phyloP scores from a whole-genome alignment of 2,329 filamentous ascomycete genomes.

The Xylaria sp. region DNA sequence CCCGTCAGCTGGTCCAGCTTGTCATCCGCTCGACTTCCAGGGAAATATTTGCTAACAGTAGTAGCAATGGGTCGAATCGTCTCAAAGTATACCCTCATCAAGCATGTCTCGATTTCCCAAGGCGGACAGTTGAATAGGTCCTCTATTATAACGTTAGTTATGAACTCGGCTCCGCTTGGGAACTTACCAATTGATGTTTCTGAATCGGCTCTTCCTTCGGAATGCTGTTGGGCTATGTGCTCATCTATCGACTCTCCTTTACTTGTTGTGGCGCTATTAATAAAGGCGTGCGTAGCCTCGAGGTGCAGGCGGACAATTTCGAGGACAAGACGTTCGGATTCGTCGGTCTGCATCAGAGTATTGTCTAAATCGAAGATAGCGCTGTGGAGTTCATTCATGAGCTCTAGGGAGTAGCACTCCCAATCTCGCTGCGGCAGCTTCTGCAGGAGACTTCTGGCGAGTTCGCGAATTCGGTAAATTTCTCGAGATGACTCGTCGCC shows the following conservation, averaged over 20 bases:
- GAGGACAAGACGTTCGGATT: neutral
- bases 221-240: neutral
- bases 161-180: neutral
- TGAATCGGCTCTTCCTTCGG: neutral
- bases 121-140: neutral
- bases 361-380: neutral
- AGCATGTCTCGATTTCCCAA: neutral
- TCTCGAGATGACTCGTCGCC: neutral
- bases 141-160: neutral
- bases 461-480: neutral
- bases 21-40: neutral
- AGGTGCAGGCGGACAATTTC: neutral
- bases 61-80: neutral
- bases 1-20: neutral
- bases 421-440: neutral
- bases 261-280: neutral
- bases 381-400: neutral
- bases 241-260: neutral
- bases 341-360: neutral
- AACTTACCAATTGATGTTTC: neutral
- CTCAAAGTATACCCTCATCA: neutral
- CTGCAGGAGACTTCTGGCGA: neutral
- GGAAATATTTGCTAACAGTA: neutral
- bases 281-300: neutral
- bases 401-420: neutral